Base-by-base conservation (phyloP, 2,329 filamentous ascomycete species). In the Fusarium neocosmosporiellum region DNA sequence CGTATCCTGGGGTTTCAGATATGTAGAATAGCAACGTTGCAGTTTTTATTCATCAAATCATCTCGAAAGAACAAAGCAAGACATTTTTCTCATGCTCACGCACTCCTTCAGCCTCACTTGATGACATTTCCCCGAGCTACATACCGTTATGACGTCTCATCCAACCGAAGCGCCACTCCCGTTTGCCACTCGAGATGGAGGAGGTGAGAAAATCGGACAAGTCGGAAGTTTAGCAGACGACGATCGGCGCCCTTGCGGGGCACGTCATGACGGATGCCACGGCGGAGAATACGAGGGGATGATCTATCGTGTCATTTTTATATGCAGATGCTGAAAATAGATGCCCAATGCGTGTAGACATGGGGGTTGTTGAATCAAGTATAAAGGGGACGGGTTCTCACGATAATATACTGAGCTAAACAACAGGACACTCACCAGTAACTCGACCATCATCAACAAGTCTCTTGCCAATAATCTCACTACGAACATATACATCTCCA, bases 321-420 rank as follows among this genome's bases (percentile, higher is more conserved):
- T 50, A 50, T 50, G 46, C 46, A 50, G 18, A n/a, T 39, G 43
- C 59, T 61, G 59, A 61, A 61, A 61, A 61, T 61, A 61, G 43
- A 61, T 61, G 43, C 18, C 27, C 41, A 31, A 37, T 24, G 7
- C 14, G 10, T 46, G 22, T 10, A 10, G 24, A 50, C 27, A 57
- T 57, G 33, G 34, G 54, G 34, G 14, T n/a, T 27, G 11, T 13
- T 29, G 24, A 29, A 24, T 22, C 3, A n/a, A 37, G 22, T 65
- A 66, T 66, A 72, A 66, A 69, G 39, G 22, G 50, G 20, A 18
- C n/a, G 8, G 18, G 7, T 9, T 7, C 27, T 41, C 36, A 59
- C 34, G n/a, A 27, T 20, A 14, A 0, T 10, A 22, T n/a, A 43
- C 41, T 36, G 39, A 18, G 13, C 46, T 20, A 24, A 39, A 46